phyloP scores from a whole-genome alignment of 176 grass and related monocot species.

The Microstegium vimineum region DNA sequence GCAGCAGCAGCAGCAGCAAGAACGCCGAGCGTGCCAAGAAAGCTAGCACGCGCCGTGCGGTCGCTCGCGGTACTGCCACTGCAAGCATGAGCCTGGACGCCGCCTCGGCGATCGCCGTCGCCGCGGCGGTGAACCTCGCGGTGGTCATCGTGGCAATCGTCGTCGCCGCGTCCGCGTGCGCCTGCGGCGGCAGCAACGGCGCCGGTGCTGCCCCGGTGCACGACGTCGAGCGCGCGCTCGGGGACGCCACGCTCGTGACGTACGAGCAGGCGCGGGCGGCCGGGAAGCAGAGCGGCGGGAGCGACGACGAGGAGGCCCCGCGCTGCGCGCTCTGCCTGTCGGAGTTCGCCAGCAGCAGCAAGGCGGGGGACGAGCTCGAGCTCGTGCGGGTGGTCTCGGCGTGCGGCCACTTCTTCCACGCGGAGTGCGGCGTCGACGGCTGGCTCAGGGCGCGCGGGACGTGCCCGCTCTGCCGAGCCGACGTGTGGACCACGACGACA shows the following conservation, averaged over 20 bases:
- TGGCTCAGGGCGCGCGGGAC: constrained; percentile 31
- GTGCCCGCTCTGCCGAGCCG: not conserved
- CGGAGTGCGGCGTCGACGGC: constrained; percentile 15
- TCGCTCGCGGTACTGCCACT: too few species aligned
- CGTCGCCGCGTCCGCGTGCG: not conserved
- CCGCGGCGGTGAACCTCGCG: not conserved
- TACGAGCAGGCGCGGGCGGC: constrained; percentile 18
- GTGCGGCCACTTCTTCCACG: constrained; percentile 58
- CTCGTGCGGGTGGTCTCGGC: constrained; percentile 36
- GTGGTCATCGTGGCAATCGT: constrained; percentile 18
- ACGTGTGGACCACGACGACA: not conserved
- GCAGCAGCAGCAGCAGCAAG: not conserved
- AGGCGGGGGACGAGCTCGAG: not conserved
- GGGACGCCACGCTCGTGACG: not conserved
- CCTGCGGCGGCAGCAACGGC: not conserved
- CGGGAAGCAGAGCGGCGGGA: not conserved
- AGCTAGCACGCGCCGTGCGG: not conserved
- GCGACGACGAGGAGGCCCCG: not conserved
- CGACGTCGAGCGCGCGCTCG: constrained; percentile 27
- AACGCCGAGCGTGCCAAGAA: not conserved
- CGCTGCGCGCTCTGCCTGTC: constrained; percentile 24
- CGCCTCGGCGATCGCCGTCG: constrained; percentile 3
- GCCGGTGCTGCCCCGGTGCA: not conserved
- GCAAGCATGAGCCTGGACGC: constrained; percentile 5
- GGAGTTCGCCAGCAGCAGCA: not conserved